These are phyloP conservation scores for Termitomyces sp. DNA, from an alignment of 768 basidiomycete species.

Conservation along the genomic window DNA sequence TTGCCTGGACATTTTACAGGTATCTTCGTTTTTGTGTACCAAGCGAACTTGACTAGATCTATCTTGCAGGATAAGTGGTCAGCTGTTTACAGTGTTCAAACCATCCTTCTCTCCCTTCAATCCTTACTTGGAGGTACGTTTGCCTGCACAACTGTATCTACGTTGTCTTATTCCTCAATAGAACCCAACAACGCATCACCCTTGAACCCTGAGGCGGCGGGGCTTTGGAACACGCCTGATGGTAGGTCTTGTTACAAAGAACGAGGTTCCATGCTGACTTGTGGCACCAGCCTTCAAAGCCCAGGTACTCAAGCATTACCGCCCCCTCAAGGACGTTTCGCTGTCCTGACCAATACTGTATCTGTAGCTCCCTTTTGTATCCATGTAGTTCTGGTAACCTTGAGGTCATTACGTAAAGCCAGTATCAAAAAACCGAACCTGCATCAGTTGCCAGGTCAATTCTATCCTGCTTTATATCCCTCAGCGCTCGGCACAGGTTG, in stretches of 20 bases:
- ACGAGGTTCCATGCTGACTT: background rate
- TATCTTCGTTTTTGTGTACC: conserved; percentile 20
- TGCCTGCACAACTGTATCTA: background rate
- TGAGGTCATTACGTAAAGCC: conserved; percentile 4
- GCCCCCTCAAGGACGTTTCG: conserved; percentile 39
- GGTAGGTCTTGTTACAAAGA: conserved; percentile 29
- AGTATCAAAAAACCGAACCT: background rate
- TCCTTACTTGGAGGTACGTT: conserved; percentile 80
- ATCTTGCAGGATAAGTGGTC: conserved; percentile 80
- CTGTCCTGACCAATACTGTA: conserved; percentile 16
- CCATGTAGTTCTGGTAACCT: background rate
- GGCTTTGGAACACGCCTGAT: conserved; percentile 70
- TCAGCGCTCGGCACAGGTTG: conserved; percentile 14
- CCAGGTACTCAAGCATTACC: conserved; percentile 71
- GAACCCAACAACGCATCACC: conserved; percentile 95
- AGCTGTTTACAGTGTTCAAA: conserved; percentile 88
- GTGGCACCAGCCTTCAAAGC: conserved; percentile 55
- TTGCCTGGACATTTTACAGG: conserved; percentile 87
- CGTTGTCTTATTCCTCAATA: conserved; percentile 21
- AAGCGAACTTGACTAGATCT: background rate
- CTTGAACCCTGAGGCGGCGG: conserved; percentile 81
- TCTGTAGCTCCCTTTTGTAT: conserved; percentile 14
- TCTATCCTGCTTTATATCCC: background rate
- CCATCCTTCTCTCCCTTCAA: conserved; percentile 83
- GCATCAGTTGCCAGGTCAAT: background rate